Evolutionary conservation across 2,329 filamentous ascomycete species (phyloP).

Genomic region (Tolypocladium amazonense): DNA sequence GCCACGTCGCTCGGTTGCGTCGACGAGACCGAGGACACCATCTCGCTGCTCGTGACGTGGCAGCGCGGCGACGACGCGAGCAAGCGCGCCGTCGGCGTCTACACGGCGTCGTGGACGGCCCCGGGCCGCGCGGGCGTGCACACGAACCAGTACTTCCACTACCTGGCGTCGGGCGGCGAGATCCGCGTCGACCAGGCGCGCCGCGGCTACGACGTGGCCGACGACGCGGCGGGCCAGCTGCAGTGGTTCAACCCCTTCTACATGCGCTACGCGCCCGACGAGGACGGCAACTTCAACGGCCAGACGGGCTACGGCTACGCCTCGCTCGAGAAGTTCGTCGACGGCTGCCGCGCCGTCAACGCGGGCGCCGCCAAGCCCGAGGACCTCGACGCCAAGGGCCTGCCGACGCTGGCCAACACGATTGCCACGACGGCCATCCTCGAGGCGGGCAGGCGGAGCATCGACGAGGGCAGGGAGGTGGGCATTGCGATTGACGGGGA

Average conservation of each 20-base stretch:
- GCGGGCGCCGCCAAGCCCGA: constrained; percentile 60
- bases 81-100: constrained; percentile 76
- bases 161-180: constrained; percentile 75
- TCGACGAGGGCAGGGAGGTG: constrained; percentile 73
- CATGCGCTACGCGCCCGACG: constrained; percentile 89
- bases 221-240: constrained; percentile 59
- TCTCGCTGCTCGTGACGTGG: constrained; percentile 85
- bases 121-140: constrained; percentile 91
- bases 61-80: constrained; percentile 56
- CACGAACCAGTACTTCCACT: constrained; percentile 95
- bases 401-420: constrained; percentile 82
- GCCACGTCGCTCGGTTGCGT: constrained; percentile 71
- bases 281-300: constrained; percentile 87
- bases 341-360: constrained; percentile 72
- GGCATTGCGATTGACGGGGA: constrained; percentile 59
- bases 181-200: constrained; percentile 88
- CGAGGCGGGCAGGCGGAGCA: constrained; percentile 71
- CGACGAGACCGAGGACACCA: constrained; percentile 80
- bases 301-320: constrained; percentile 91
- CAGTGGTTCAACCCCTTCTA: constrained; percentile 93
- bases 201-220: constrained; percentile 88
- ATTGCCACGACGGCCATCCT: constrained; percentile 87
- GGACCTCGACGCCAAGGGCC: constrained; percentile 66
- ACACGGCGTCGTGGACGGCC: constrained; percentile 91
- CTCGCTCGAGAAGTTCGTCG: constrained; percentile 92